These are phyloP conservation scores for Candida lessepsii DNA, from an alignment of 805 yeast genomes.

Conservation along the genomic window DNA sequence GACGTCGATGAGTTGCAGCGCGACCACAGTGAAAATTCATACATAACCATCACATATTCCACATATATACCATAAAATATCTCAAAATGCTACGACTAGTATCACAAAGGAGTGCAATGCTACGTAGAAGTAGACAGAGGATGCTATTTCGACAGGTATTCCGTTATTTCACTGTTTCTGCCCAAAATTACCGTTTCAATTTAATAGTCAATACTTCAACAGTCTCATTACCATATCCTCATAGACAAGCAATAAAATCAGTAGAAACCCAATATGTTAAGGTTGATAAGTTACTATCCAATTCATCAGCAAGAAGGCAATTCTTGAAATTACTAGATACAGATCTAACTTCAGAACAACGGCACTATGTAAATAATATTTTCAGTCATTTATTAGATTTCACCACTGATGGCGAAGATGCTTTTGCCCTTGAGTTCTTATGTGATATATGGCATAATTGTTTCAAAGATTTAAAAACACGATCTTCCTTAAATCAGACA, in stretches of 20 bases:
- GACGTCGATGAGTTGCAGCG: neutral
- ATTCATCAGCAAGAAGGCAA: neutral
- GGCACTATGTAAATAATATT: neutral
- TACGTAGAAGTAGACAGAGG: neutral
- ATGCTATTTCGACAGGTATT: neutral
- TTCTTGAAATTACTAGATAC: neutral
- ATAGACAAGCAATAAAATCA: neutral
- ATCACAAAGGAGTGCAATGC: neutral
- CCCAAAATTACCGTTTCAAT: neutral
- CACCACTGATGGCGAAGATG: neutral
- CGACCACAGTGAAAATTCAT: conserved; percentile 6
- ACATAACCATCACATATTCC: neutral
- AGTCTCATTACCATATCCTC: neutral
- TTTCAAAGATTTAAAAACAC: conserved; percentile 13
- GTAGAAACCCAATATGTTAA: neutral
- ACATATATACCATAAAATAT: neutral
- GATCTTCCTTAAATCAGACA: conserved; percentile 11
- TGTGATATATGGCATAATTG: conserved; percentile 26
- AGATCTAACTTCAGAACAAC: neutral
- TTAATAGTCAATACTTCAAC: conserved; percentile 1
- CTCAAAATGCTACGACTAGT: conserved; percentile 5
- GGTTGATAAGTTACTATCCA: conserved; percentile 2
- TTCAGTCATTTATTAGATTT: conserved; percentile 20
- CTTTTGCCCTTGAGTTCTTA: conserved; percentile 4
- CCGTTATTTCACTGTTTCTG: neutral